These are phyloP conservation scores for Camptophora hylomeconis DNA, from an alignment of 2,329 filamentous ascomycete genomes.

Conservation along the genomic window DNA sequence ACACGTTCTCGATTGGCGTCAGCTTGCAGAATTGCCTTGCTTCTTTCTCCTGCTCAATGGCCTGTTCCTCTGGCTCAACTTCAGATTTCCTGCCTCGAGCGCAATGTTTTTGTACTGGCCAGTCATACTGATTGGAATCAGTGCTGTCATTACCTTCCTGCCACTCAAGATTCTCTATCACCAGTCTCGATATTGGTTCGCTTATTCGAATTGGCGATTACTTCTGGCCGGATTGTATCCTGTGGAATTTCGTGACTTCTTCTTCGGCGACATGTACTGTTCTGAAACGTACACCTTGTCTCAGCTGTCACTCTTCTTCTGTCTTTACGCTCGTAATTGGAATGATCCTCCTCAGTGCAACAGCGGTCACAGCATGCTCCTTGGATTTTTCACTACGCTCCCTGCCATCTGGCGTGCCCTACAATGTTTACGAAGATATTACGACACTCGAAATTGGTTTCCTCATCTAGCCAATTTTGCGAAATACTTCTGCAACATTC, in stretches of 20 bases:
- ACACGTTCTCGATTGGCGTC: conserved; percentile 77
- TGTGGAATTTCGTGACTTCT: conserved; percentile 95
- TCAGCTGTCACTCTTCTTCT: conserved; percentile 89
- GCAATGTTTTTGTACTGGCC: conserved; percentile 76
- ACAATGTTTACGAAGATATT: conserved; percentile 82
- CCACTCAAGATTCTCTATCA: conserved; percentile 64
- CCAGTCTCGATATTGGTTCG: conserved; percentile 69
- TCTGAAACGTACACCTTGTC: conserved; percentile 83
- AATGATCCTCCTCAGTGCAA: conserved; percentile 63
- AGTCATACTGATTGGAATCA: conserved; percentile 60
- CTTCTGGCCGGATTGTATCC: conserved; percentile 76
- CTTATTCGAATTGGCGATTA: conserved; percentile 81
- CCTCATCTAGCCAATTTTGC: conserved; percentile 86
- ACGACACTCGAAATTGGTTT: conserved; percentile 74
- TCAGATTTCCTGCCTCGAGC: conserved; percentile 52
- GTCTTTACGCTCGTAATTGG: conserved; percentile 75
- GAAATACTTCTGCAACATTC: conserved; percentile 78
- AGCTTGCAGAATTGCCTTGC: conserved; percentile 74
- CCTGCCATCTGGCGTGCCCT: conserved; percentile 83
- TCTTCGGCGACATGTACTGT: conserved; percentile 94
- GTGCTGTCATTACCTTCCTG: conserved; percentile 56
- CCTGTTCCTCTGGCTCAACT: conserved; percentile 80
- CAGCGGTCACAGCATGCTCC: conserved; percentile 64
- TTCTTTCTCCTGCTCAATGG: conserved; percentile 66
- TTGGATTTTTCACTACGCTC: conserved; percentile 74